These are phyloP conservation scores for Casuarina glauca DNA, from an alignment of 306 rosid species.

Conservation along the genomic window DNA sequence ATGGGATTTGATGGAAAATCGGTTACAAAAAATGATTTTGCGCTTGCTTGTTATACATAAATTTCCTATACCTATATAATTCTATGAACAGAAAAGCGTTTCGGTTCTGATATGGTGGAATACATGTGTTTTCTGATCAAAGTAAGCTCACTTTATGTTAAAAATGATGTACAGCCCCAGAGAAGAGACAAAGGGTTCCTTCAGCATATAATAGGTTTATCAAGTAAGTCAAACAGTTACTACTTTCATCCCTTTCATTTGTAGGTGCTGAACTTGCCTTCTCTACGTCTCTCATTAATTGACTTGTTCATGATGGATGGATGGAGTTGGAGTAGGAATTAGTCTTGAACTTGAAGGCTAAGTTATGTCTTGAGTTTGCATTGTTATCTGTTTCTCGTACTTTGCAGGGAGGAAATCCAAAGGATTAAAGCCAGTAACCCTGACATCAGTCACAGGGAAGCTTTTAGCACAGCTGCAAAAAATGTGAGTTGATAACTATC, in stretches of 20 bases:
- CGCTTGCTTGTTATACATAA: not conserved
- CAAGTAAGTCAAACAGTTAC: slow-evolving; percentile 56
- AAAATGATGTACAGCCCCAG: slow-evolving; percentile 66
- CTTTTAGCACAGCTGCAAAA: slow-evolving; percentile 96
- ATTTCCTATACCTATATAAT: not conserved
- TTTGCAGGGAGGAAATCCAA: slow-evolving; percentile 91
- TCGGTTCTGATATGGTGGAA: not conserved
- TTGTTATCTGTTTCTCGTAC: slow-evolving; percentile 5
- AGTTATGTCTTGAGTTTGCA: not conserved
- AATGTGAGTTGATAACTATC: slow-evolving; percentile 60
- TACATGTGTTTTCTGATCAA: not conserved
- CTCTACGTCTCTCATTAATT: not conserved
- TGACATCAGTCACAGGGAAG: slow-evolving; percentile 94
- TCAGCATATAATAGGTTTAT: slow-evolving; percentile 97
- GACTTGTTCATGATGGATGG: not conserved
- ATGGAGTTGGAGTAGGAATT: not conserved
- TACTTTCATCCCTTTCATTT: not conserved
- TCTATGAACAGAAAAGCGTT: not conserved
- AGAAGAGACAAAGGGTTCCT: slow-evolving; percentile 97
- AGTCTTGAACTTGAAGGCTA: not conserved
- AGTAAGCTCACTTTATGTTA: not conserved
- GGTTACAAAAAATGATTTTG: not conserved
- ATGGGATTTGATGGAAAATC: not conserved
- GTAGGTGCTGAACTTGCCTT: not conserved
- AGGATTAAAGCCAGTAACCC: slow-evolving; percentile 96